Conservation (phyloP, 2,329 filamentous ascomycete species). For the Apiospora hydei region DNA sequence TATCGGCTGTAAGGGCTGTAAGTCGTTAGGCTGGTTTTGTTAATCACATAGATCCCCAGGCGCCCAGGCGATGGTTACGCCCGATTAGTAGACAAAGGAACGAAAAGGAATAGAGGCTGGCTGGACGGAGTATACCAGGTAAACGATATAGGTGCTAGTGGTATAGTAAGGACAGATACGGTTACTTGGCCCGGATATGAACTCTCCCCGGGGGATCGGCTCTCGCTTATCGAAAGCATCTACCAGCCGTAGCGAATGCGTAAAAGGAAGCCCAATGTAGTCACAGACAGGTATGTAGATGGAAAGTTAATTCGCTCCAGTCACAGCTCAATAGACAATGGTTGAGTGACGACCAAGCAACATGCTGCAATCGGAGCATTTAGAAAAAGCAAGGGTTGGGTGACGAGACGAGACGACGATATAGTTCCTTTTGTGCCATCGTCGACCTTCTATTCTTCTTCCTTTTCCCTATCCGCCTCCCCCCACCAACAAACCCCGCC, state of each 20-base stretch:
- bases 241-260: background rate
- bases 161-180: background rate
- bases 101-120: too few relatives aligned
- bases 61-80: background rate
- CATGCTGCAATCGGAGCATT: background rate
- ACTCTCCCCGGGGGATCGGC: background rate
- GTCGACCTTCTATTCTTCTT: background rate
- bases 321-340: background rate
- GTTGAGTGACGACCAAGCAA: background rate
- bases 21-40: background rate
- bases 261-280: background rate
- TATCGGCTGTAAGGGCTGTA: constrained; percentile 11
- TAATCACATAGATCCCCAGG: too few relatives aligned
- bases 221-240: constrained; percentile 6
- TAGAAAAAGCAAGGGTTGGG: background rate
- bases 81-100: too few relatives aligned
- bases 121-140: background rate
- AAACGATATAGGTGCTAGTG: background rate
- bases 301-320: too few relatives aligned
- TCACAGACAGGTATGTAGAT: background rate
- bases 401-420: background rate
- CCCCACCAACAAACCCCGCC: background rate
- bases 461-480: background rate
- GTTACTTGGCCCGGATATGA: background rate
- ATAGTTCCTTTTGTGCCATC: background rate